A percentile compares a stretch with the other conserved stretches of the same genome.
Conservation (phyloP, 2,329 filamentous ascomycete species). For the Ophiostoma himal-ulmi region DNA sequence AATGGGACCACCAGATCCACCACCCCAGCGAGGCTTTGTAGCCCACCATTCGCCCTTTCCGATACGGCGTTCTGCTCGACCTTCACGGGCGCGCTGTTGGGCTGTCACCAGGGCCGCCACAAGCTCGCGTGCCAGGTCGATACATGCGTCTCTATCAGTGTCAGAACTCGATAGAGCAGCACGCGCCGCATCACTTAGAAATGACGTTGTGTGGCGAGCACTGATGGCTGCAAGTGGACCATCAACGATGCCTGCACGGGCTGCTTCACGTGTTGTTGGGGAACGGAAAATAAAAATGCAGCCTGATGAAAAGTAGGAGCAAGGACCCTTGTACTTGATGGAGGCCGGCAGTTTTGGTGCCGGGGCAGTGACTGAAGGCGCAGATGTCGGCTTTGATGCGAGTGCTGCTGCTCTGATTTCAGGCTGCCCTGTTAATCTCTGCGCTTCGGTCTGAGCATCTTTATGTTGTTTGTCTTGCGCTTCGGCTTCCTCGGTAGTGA, state of each 20-base stretch:
- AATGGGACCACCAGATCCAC: conserved; percentile 56
- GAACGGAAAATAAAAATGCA: conserved; percentile 57
- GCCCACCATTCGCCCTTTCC: conserved; percentile 59
- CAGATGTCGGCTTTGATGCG: background rate
- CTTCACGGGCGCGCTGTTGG: conserved; percentile 57
- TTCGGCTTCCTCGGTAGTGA: conserved; percentile 12
- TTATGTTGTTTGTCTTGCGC: conserved; percentile 11
- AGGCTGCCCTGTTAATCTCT: background rate
- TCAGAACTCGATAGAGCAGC: background rate
- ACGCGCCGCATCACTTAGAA: conserved; percentile 30
- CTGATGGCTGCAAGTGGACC: conserved; percentile 58
- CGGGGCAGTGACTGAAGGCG: background rate
- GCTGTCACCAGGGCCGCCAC: conserved; percentile 56
- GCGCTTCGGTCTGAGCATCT: background rate
- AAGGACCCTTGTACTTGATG: conserved; percentile 27
- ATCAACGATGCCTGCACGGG: conserved; percentile 54
- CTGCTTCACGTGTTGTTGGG: conserved; percentile 54
- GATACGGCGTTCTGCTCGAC: conserved; percentile 49
- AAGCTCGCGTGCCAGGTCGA: conserved; percentile 58
- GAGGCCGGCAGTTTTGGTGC: background rate
- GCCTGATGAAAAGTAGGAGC: conserved; percentile 53
- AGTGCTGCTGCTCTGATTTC: background rate
- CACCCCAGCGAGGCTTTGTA: conserved; percentile 55
- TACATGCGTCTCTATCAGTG: conserved; percentile 45
- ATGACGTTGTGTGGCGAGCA: conserved; percentile 50